Percentiles rank a stretch among this genome's conserved stretches.
Evolutionary conservation across 1,284 basidiomycete species (phyloP).

Genomic region (Pseudozyma sp.): DNA sequence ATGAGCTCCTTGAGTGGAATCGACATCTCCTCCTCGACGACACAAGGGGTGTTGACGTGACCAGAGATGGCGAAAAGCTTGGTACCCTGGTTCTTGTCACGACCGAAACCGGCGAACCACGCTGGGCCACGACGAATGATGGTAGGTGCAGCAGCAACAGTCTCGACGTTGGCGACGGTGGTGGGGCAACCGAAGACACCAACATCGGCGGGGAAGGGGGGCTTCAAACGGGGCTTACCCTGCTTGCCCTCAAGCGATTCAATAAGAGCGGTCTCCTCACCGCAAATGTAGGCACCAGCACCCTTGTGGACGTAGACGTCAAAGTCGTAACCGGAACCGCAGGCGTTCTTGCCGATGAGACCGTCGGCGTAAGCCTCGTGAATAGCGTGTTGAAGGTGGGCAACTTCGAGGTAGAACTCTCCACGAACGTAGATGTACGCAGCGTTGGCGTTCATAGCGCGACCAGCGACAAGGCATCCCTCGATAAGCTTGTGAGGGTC

Average conservation of each 20-base stretch:
- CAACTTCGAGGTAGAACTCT: constrained; percentile 95
- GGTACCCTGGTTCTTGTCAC: constrained; percentile 92
- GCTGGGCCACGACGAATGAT: constrained; percentile 88
- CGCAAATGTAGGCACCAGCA: constrained; percentile 97
- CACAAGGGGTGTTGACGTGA: constrained; percentile 97
- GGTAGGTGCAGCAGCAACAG: constrained; percentile 95
- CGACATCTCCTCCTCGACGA: constrained; percentile 98
- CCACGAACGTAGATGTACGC: constrained; percentile 99
- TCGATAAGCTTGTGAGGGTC: constrained; percentile 99
- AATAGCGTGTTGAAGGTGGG: constrained; percentile 93
- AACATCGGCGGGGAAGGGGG: constrained; percentile 99
- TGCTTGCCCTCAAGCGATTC: constrained; percentile 97
- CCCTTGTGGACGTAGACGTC: constrained; percentile 98
- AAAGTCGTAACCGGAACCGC: constrained; percentile 90
- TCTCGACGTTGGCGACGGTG: constrained; percentile 98
- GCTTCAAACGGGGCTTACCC: constrained; percentile 96
- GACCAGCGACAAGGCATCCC: constrained; percentile 96
- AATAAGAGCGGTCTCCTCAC: constrained; percentile 97
- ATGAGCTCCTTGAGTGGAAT: constrained; percentile 93
- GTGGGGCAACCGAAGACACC: constrained; percentile 96
- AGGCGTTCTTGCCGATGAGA: constrained; percentile 91
- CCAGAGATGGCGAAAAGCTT: constrained; percentile 96
- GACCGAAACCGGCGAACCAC: constrained; percentile 95
- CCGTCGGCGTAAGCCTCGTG: constrained; percentile 92
- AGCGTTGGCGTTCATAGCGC: constrained; percentile 95